A percentile compares a stretch with the other conserved stretches of the same genome.
These are phyloP conservation scores for Berkeleyomyces basicola DNA, from an alignment of 2,329 filamentous ascomycete species.

Conservation along the genomic window DNA sequence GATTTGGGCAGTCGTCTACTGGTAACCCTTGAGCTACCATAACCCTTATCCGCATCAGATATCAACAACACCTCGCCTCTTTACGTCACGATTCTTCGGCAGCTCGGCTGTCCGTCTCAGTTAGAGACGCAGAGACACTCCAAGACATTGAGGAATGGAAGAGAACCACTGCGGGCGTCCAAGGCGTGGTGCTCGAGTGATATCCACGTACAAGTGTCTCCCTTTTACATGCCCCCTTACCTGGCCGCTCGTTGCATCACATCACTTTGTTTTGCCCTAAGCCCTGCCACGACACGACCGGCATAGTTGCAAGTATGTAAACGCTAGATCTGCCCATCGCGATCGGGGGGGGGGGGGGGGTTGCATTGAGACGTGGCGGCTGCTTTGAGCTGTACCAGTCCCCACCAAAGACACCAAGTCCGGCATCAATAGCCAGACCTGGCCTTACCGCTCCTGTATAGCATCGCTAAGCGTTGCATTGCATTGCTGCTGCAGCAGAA, in stretches of 20 bases:
- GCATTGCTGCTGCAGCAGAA: no score
- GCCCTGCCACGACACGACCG: no score
- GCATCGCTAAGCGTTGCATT: no score
- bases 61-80: not conserved
- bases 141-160: not conserved
- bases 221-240: not conserved
- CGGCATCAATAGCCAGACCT: no score
- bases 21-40: not conserved
- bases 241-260: no score
- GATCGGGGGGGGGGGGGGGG: not conserved
- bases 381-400: not conserved
- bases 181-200: not conserved
- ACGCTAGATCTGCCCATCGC: not conserved
- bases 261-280: no score
- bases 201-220: not conserved
- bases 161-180: not conserved
- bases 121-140: not conserved
- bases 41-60: not conserved
- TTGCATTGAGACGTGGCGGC: not conserved
- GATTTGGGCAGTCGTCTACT: not conserved
- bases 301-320: no score
- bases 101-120: not conserved
- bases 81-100: not conserved
- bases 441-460: no score
- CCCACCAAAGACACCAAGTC: no score